Evolutionary conservation across 2,329 filamentous ascomycete genomes (phyloP).

Genomic region (Raffaelea arxii): DNA sequence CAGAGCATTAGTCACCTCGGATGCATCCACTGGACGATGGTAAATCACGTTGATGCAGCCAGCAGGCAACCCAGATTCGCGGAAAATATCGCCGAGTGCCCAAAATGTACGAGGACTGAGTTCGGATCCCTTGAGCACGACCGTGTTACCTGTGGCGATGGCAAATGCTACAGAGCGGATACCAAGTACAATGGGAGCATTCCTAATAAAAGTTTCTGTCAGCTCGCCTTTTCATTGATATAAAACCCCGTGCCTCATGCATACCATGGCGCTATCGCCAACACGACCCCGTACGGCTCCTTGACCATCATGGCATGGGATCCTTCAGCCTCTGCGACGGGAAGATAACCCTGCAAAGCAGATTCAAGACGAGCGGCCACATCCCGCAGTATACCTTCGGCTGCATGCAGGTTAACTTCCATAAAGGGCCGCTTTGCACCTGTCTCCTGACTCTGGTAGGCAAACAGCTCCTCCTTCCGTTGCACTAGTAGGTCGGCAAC

Average conservation of each 20-base stretch:
- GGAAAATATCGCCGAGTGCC: conserved; percentile 55
- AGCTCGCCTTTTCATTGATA: no score
- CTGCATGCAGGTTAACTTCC: conserved; percentile 27
- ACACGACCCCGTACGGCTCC: conserved; percentile 72
- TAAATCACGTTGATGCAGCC: conserved; percentile 62
- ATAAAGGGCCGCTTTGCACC: conserved; percentile 28
- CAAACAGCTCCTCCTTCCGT: conserved; percentile 48
- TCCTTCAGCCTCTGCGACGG: not conserved
- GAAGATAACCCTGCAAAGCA: not conserved
- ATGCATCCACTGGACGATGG: conserved; percentile 51
- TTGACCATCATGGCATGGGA: conserved; percentile 52
- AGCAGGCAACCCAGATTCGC: conserved; percentile 64
- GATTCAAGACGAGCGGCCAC: conserved; percentile 24
- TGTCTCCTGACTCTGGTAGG: conserved; percentile 47
- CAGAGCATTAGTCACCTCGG: conserved; percentile 55
- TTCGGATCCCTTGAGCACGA: conserved; percentile 62
- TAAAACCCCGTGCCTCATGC: no score
- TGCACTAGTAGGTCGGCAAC: conserved; percentile 54
- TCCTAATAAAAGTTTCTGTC: no score
- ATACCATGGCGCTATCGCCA: conserved; percentile 78
- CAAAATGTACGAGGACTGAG: conserved; percentile 53
- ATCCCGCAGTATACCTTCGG: conserved; percentile 29
- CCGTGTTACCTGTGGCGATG: conserved; percentile 67
- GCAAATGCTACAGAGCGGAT: conserved; percentile 49
- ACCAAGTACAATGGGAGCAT: conserved; percentile 46